These are phyloP conservation scores for Ustilago sp. DNA, from an alignment of 1,284 basidiomycete genomes.

Conservation along the genomic window DNA sequence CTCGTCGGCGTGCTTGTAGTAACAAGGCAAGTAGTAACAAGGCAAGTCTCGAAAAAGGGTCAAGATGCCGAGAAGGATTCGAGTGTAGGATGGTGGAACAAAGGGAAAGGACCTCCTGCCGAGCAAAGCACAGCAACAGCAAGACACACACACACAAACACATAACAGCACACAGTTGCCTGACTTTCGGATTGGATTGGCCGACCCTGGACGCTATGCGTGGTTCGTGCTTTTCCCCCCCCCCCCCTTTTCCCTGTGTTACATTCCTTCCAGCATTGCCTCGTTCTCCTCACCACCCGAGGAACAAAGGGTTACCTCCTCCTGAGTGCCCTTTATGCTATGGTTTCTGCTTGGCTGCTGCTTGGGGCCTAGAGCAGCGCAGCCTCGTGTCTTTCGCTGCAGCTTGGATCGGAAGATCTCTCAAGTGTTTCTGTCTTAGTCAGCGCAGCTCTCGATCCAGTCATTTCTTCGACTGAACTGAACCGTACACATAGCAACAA, in stretches of 20 bases:
- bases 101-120: too few relatives aligned
- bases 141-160: background rate
- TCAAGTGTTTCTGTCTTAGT: background rate
- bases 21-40: background rate
- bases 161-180: conserved; percentile 5
- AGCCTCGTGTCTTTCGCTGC: background rate
- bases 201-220: background rate
- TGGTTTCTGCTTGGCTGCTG: background rate
- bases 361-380: background rate
- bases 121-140: background rate
- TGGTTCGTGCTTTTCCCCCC: conserved; percentile 3
- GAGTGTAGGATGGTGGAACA: too few relatives aligned
- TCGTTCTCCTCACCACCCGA: background rate
- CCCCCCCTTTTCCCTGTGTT: background rate
- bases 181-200: conserved; percentile 6
- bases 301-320: too few relatives aligned
- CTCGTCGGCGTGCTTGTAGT: background rate
- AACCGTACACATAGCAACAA: background rate
- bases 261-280: background rate
- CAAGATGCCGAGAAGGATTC: background rate
- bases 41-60: too few relatives aligned
- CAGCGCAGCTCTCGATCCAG: background rate
- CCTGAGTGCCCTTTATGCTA: too few relatives aligned
- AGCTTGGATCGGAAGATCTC: background rate
- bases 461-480: background rate